A percentile compares a stretch with the other conserved stretches of the same genome.
These are phyloP conservation scores for Penicillium decumbens DNA, from an alignment of 2,329 filamentous ascomycete genomes.

Conservation along the genomic window DNA sequence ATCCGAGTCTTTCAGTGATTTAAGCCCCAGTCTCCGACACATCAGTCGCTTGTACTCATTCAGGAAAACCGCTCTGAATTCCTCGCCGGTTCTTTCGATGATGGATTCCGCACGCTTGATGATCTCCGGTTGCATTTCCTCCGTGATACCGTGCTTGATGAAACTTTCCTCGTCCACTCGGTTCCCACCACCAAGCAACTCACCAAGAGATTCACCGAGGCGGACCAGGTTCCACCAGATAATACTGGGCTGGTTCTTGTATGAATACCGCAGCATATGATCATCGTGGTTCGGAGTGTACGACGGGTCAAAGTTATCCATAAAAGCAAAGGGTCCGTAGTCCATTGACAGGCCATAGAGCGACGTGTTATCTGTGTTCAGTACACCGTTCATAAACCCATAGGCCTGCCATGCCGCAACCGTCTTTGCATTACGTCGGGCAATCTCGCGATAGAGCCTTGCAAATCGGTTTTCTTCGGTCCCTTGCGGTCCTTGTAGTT, in stretches of 20 bases:
- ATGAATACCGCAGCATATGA: slow-evolving; percentile 77
- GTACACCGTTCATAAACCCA: slow-evolving; percentile 97
- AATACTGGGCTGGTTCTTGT: slow-evolving; percentile 88
- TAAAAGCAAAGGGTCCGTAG: slow-evolving; percentile 94
- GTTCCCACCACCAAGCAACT: slow-evolving; percentile 74
- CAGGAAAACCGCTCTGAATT: slow-evolving; percentile 83
- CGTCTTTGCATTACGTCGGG: slow-evolving; percentile 75
- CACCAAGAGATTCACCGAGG: slow-evolving; percentile 81
- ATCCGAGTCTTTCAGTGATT: slow-evolving; percentile 63
- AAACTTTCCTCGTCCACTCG: slow-evolving; percentile 69
- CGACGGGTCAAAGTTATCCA: slow-evolving; percentile 89
- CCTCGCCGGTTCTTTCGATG: slow-evolving; percentile 75
- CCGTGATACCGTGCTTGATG: slow-evolving; percentile 64
- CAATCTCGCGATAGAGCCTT: slow-evolving; percentile 80
- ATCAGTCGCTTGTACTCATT: slow-evolving; percentile 86
- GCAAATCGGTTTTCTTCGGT: slow-evolving; percentile 79
- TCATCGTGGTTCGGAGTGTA: slow-evolving; percentile 99
- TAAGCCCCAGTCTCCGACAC: slow-evolving; percentile 72
- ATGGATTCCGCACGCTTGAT: slow-evolving; percentile 75
- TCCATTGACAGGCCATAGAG: slow-evolving; percentile 85
- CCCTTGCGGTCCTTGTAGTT: slow-evolving; percentile 63
- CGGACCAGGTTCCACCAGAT: slow-evolving; percentile 99
- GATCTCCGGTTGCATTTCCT: slow-evolving; percentile 65
- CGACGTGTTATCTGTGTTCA: slow-evolving; percentile 97
- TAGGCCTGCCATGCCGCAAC: slow-evolving; percentile 96